A percentile compares a stretch with the other conserved stretches of the same genome.
phyloP scores from a whole-genome alignment of 2,329 filamentous ascomycete species.

The Fusarium irregulare region DNA sequence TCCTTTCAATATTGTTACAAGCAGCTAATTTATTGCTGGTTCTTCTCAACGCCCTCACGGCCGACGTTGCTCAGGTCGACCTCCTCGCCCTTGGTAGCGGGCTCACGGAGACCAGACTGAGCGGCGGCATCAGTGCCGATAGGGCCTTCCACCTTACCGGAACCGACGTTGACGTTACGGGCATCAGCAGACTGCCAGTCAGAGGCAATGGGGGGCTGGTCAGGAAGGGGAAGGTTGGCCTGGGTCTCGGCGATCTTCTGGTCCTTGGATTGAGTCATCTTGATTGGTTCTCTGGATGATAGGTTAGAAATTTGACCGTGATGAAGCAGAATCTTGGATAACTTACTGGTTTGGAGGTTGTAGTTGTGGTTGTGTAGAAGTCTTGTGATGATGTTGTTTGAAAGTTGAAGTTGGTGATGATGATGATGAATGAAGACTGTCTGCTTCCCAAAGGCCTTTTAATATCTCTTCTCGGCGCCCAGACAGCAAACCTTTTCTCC shows the following conservation, averaged over 20 bases:
- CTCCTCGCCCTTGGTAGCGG: slow-evolving; percentile 66
- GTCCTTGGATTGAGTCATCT: slow-evolving; percentile 65
- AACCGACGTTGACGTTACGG: slow-evolving; percentile 76
- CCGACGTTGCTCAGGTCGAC: slow-evolving; percentile 70
- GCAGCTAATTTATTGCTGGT: slow-evolving; percentile 17
- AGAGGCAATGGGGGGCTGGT: slow-evolving; percentile 78
- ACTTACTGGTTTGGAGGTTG: slow-evolving; percentile 18
- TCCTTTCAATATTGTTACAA: slow-evolving; percentile 1
- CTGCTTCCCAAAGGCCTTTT: slow-evolving; percentile 20
- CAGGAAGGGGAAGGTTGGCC: slow-evolving; percentile 81
- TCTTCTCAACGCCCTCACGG: slow-evolving; percentile 61
- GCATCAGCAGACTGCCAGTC: slow-evolving; percentile 82
- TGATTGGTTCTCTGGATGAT: slow-evolving; percentile 5
- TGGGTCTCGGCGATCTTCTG: slow-evolving; percentile 75
- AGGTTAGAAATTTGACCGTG: neutral
- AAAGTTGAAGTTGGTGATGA: neutral
- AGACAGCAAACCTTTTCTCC: neutral
- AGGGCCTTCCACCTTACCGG: slow-evolving; percentile 65
- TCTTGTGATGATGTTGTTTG: slow-evolving; percentile 2
- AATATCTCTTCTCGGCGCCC: slow-evolving; percentile 3
- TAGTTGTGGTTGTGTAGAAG: slow-evolving; percentile 4
- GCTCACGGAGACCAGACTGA: slow-evolving; percentile 66
- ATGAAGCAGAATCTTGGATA: neutral
- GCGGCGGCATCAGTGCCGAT: slow-evolving; percentile 63
- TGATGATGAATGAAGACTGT: neutral